A percentile compares a stretch with the other conserved stretches of the same genome.
Conservation (phyloP, 345 rosid species). For the Eucalyptus curtisii region DNA sequence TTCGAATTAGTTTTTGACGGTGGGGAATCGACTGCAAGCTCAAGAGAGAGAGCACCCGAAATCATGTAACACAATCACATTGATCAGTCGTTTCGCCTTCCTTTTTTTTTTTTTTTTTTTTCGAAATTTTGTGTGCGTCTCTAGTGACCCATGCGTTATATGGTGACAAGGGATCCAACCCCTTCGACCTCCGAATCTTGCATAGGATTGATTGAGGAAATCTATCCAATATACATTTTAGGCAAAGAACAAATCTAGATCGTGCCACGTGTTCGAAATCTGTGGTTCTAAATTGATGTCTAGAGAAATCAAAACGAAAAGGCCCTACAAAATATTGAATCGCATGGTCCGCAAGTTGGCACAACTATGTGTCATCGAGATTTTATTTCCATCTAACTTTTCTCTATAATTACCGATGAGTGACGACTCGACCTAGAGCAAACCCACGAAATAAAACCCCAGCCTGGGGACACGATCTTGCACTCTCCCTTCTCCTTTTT, state of each 20-base stretch:
- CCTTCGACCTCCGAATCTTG: background rate
- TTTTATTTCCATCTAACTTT: background rate
- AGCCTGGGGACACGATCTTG: background rate
- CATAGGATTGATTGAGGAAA: background rate
- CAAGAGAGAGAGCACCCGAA: background rate
- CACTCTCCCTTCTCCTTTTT: background rate
- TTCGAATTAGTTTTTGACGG: accelerated
- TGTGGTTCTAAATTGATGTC: background rate
- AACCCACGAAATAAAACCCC: background rate
- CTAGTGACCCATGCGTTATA: background rate
- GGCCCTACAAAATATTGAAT: background rate
- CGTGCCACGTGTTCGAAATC: background rate
- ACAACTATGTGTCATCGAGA: accelerated
- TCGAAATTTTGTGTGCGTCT: background rate
- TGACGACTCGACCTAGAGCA: background rate
- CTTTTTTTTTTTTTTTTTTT: accelerated
- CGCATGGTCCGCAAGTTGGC: background rate
- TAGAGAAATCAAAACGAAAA: background rate
- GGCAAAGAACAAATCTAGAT: background rate
- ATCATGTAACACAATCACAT: background rate
- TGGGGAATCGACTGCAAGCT: background rate
- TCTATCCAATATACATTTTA: background rate
- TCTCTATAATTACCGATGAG: background rate
- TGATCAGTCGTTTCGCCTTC: background rate
- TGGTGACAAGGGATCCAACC: background rate